Percentiles rank a stretch among this genome's conserved stretches.
Conservation (phyloP, 2,329 filamentous ascomycete species). For the Neopestalotiopsis sp. region DNA sequence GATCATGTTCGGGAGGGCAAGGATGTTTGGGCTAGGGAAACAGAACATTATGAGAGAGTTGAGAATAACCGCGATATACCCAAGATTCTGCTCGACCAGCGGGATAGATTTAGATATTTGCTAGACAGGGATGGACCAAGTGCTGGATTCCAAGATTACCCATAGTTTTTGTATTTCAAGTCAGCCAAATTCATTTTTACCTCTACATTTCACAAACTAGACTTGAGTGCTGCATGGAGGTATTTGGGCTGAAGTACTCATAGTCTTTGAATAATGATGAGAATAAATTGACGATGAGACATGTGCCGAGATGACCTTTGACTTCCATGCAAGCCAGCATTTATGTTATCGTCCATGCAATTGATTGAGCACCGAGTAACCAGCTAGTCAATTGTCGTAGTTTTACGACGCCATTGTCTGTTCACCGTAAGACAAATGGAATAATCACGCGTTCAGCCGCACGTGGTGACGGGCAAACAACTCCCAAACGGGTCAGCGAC, state of each 20-base stretch:
- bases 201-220: not conserved
- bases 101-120: conserved; percentile 49
- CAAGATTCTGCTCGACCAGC: conserved; percentile 45
- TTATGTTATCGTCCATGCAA: not conserved
- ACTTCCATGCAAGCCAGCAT: no score
- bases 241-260: no score
- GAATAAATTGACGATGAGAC: no score
- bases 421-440: conserved; percentile 12
- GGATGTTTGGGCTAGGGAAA: conserved; percentile 59
- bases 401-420: not conserved
- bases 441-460: conserved; percentile 1
- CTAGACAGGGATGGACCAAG: conserved; percentile 48
- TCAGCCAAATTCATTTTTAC: not conserved
- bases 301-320: no score
- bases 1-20: conserved; percentile 54
- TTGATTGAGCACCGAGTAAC: not conserved
- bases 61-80: conserved; percentile 59
- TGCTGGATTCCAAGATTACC: conserved; percentile 55
- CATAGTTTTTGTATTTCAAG: conserved; percentile 18
- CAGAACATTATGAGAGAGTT: conserved; percentile 52
- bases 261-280: no score
- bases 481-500: not conserved
- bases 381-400: not conserved
- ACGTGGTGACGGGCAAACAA: not conserved
- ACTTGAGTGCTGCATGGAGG: no score